Conservation (phyloP, 2,329 filamentous ascomycete genomes). For the Decorospora gaudefroyi region DNA sequence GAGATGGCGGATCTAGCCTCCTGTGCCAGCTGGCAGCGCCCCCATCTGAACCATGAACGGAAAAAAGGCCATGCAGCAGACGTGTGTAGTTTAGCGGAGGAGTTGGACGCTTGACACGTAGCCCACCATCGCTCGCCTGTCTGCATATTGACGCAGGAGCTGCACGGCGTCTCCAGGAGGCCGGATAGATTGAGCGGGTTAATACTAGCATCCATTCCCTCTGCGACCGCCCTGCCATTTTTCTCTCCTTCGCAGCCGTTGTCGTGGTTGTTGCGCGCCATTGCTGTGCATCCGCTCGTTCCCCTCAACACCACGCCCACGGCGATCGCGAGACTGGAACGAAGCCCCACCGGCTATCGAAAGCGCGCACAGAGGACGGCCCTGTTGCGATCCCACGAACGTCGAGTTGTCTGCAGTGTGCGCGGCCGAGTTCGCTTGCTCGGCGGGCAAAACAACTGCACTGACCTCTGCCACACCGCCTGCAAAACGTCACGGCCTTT, state of each 20-base stretch:
- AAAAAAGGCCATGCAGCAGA: conserved; percentile 37
- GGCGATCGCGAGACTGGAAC: conserved; percentile 20
- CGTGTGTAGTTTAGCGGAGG: conserved; percentile 42
- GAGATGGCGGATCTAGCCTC: conserved; percentile 30
- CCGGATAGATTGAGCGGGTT: conserved; percentile 41
- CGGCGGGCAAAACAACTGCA: conserved; percentile 42
- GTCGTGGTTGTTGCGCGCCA: conserved; percentile 21
- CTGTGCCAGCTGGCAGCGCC: conserved; percentile 48
- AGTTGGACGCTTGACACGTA: conserved; percentile 44
- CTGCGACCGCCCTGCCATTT: conserved; percentile 35
- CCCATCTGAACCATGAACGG: conserved; percentile 33
- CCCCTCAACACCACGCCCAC: conserved; percentile 23
- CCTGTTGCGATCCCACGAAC: conserved; percentile 23
- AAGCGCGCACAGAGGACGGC: conserved; percentile 20
- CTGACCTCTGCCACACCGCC: conserved; percentile 48
- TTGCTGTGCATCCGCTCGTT: conserved; percentile 32
- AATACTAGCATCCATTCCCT: conserved; percentile 40
- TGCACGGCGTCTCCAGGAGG: conserved; percentile 44
- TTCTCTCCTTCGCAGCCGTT: conserved; percentile 23
- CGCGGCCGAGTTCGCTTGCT: conserved; percentile 35
- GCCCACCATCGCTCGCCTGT: conserved; percentile 43
- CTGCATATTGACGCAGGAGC: conserved; percentile 50
- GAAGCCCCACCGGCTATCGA: conserved; percentile 12
- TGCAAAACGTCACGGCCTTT: conserved; percentile 42
- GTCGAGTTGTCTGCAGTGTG: conserved; percentile 19